phyloP scores from a whole-genome alignment of 495 filamentous ascomycete species.

The Tuber calosporum region DNA sequence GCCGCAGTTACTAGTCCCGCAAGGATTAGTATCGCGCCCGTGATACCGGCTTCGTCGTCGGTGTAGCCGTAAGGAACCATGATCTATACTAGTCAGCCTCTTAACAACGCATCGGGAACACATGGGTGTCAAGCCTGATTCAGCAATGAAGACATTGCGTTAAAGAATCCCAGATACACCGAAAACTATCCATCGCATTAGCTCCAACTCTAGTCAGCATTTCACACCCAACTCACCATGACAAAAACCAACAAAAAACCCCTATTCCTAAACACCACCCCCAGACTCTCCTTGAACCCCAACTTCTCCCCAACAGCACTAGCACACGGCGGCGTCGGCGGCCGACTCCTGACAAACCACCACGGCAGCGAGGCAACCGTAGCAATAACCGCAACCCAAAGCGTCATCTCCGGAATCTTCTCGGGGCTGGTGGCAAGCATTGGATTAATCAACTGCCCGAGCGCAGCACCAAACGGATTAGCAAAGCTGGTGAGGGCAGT shows the following conservation, averaged over 20 bases:
- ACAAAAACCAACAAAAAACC: slow-evolving; percentile 39
- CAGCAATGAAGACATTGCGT: slow-evolving; percentile 76
- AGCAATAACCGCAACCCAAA: slow-evolving; percentile 82
- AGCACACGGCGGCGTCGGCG: slow-evolving; percentile 64
- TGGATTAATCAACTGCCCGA: slow-evolving; percentile 79
- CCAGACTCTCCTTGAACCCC: slow-evolving; percentile 13
- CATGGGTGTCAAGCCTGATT: slow-evolving; percentile 53
- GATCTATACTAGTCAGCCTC: slow-evolving; percentile 46
- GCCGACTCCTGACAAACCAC: slow-evolving; percentile 73
- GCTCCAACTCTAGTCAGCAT: background rate
- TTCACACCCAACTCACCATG: slow-evolving; percentile 27
- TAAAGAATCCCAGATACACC: slow-evolving; percentile 88
- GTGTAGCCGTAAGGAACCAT: slow-evolving; percentile 72
- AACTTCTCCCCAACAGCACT: slow-evolving; percentile 44
- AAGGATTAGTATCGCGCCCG: slow-evolving; percentile 82
- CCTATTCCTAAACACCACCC: slow-evolving; percentile 27
- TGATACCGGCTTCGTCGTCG: slow-evolving; percentile 78
- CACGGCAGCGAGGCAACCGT: slow-evolving; percentile 66
- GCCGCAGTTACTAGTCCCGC: slow-evolving; percentile 74
- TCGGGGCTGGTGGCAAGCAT: slow-evolving; percentile 57
- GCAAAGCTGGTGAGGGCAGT: slow-evolving; percentile 79
- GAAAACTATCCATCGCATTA: slow-evolving; percentile 49
- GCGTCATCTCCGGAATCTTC: slow-evolving; percentile 66
- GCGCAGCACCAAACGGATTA: slow-evolving; percentile 79
- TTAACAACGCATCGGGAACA: background rate